phyloP scores from a whole-genome alignment of 371 early-diverging fungal species.

The Massospora cicadina region DNA sequence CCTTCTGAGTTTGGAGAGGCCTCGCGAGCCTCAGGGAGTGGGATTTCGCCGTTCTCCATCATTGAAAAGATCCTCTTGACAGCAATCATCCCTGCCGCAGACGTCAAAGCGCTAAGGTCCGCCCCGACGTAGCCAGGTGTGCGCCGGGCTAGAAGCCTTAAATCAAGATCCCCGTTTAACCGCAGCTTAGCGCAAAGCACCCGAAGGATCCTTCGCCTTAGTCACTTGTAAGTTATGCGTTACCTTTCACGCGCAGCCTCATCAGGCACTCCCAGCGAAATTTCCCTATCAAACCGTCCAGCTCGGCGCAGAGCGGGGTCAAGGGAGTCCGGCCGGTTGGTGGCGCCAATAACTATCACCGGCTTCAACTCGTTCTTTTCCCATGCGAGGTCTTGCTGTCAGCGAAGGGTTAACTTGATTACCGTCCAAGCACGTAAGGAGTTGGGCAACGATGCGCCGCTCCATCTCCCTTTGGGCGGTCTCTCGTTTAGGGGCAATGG shows the following conservation, averaged over 20 bases:
- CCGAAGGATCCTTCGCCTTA: slow-evolving; percentile 96
- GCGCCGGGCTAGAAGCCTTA: slow-evolving; percentile 95
- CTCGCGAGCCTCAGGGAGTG: slow-evolving; percentile 14
- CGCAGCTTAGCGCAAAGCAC: slow-evolving; percentile 99
- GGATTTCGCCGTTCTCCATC: slow-evolving; percentile 27
- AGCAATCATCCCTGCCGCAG: slow-evolving; percentile 96
- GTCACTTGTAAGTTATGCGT: too few relatives aligned
- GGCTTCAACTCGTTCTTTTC: slow-evolving; percentile 67
- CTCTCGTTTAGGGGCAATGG: slow-evolving; percentile 99
- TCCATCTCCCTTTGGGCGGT: slow-evolving; percentile 99
- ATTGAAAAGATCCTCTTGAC: slow-evolving; percentile 79
- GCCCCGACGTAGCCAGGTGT: slow-evolving; percentile 99
- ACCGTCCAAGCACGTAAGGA: slow-evolving; percentile 99
- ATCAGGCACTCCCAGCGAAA: slow-evolving; percentile 99
- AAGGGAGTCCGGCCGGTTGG: slow-evolving; percentile 97
- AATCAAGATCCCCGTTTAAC: slow-evolving; percentile 92
- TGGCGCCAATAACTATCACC: slow-evolving; percentile 98
- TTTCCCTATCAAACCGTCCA: slow-evolving; percentile 99
- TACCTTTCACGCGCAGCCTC: slow-evolving; percentile 96
- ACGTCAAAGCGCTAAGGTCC: slow-evolving; percentile 98
- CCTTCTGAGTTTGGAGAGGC: slow-evolving; percentile 8
- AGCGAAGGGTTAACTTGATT: too few relatives aligned
- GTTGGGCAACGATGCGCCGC: slow-evolving; percentile 97
- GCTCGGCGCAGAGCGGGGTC: slow-evolving; percentile 99
- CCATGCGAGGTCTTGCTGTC: slow-evolving; percentile 64